Evolutionary conservation across 176 grass and related monocot species (phyloP).

Genomic region (Cenchrus purpureus): DNA sequence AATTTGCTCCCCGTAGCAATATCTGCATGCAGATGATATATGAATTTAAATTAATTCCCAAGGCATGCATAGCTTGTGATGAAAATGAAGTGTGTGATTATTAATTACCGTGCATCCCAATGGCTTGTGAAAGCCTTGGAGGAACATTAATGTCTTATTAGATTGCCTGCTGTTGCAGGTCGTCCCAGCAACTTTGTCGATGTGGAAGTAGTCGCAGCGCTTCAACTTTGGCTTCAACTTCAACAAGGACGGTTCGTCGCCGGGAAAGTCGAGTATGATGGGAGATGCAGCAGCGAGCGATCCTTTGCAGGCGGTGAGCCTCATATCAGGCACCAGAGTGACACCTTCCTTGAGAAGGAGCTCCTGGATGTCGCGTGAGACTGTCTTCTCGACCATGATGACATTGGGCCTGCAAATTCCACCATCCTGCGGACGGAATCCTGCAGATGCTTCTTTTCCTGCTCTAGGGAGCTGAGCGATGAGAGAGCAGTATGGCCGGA

Average conservation of each 20-base stretch:
- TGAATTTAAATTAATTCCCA: too few species aligned
- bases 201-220: slow-evolving; percentile 77
- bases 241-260: slow-evolving; percentile 28
- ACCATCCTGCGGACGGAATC: slow-evolving; percentile 56
- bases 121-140: slow-evolving; percentile 84
- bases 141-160: slow-evolving; percentile 86
- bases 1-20: slow-evolving; percentile 74
- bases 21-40: slow-evolving; percentile 49
- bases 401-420: slow-evolving; percentile 73
- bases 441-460: slow-evolving; percentile 72
- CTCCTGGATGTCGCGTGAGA: slow-evolving; percentile 83
- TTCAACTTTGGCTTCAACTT: slow-evolving; percentile 52
- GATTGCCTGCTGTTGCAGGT: slow-evolving; percentile 49
- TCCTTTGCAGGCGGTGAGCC: slow-evolving; percentile 68
- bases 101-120: slow-evolving; percentile 78
- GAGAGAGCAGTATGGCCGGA: slow-evolving; percentile 60
- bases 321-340: slow-evolving; percentile 89
- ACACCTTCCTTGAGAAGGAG: slow-evolving; percentile 61
- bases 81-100: background rate
- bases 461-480: slow-evolving; percentile 72
- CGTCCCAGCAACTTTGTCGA: slow-evolving; percentile 71
- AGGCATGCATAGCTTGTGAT: background rate
- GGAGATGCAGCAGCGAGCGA: slow-evolving; percentile 67
- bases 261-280: slow-evolving; percentile 59
- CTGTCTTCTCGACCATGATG: slow-evolving; percentile 86